A percentile compares a stretch with the other conserved stretches of the same genome.
Conservation (phyloP, 306 rosid genomes). For the Cucumis cinereus region DNA sequence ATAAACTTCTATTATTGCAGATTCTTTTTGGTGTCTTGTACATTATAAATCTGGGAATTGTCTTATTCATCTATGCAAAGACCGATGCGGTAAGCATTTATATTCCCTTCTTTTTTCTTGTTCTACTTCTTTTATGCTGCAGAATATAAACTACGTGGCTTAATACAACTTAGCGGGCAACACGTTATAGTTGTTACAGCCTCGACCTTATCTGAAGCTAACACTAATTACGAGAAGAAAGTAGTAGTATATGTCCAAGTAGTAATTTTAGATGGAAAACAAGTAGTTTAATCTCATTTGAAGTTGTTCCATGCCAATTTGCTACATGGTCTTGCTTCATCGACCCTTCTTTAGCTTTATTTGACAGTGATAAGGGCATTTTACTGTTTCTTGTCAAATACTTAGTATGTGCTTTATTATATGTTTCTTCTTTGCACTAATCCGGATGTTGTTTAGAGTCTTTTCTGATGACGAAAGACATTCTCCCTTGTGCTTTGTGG, state of each 20-base stretch:
- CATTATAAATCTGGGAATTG: conserved; percentile 50
- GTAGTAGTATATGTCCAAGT: neutral
- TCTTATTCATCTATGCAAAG: conserved; percentile 56
- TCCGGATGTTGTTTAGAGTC: neutral
- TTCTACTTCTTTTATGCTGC: neutral
- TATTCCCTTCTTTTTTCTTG: neutral
- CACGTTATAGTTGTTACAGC: neutral
- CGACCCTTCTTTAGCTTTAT: neutral
- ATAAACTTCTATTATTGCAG: conserved; percentile 30
- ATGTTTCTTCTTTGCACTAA: neutral
- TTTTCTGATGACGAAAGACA: neutral
- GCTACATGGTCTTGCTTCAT: neutral
- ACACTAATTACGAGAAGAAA: neutral
- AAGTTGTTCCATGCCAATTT: neutral
- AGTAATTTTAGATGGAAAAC: neutral
- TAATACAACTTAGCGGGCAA: neutral
- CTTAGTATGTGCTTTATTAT: neutral
- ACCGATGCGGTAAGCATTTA: conserved; percentile 47
- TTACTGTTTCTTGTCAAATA: neutral
- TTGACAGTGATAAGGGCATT: neutral
- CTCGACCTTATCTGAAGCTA: neutral
- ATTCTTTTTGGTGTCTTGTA: conserved; percentile 70
- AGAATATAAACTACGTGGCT: neutral
- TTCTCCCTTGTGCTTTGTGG: neutral
- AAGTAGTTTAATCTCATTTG: neutral